Base-by-base conservation (phyloP, 2,329 filamentous ascomycete genomes). In the Leptographium procerum region DNA sequence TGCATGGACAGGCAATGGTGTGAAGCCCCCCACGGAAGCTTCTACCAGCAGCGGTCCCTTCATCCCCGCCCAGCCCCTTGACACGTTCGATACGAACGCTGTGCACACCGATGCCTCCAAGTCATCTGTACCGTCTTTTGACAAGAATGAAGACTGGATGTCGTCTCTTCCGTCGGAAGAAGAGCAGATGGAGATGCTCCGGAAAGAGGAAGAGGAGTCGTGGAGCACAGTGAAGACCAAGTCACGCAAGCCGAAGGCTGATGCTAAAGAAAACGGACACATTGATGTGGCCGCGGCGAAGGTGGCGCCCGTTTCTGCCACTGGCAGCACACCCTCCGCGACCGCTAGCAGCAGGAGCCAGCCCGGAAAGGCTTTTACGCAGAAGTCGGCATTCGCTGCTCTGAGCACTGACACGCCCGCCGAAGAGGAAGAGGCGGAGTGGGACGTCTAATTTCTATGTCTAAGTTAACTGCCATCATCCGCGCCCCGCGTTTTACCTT, bases 151-250 rank as follows among this genome's bases (percentile, higher is more conserved):
- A 48, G 73, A 70, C 61, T 82, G 78, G 78, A 72, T 77, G 31
- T 72, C 77, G 6, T 73, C 76, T 11, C 71, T 82, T 1, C 80
- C 80, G 3, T 83, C 82, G 0, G 81, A 85, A 68, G 82, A 85
- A 69, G 79, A 84, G 69, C 82, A 85, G 71, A 72, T 84, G 64
- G 76, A 83, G 70, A 72, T 79, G 67, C 73, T 83, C 58, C 77
- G 77, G 64, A 75, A 78, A 53, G 77, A 83, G 63, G 73, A 75
- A 50, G 77, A 83, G 63, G 73, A 76, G 55, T 68, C 71, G 22
- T 86, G 83, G 83, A 83, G 73, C 68, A 83, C 82, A 34, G 83
- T 86, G 55, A 75, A 74, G 68, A 72, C 69, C 58, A 74, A 74
- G 68, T 59, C 66, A 4, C 69, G 69, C 61, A 76, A 77, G 70